Evolutionary conservation across 805 yeast species (phyloP).

Genomic region (Yamadazyma akitaensis): DNA sequence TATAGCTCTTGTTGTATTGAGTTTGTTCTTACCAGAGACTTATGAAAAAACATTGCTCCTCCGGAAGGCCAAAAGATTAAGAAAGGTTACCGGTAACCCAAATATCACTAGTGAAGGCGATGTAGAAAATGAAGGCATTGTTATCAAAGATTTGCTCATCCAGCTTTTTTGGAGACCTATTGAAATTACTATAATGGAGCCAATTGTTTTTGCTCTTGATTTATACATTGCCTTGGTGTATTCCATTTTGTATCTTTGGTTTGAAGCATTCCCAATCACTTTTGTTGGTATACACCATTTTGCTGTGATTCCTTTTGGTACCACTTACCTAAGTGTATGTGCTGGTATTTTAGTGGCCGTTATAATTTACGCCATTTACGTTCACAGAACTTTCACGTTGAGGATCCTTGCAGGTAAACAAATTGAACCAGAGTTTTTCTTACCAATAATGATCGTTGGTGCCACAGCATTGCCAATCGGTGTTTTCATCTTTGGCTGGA

Average conservation of each 20-base stretch:
- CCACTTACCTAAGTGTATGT: constrained; percentile 42
- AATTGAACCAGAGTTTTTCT: constrained; percentile 40
- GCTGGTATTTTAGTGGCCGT: constrained; percentile 50
- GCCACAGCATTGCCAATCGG: constrained; percentile 41
- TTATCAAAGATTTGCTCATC: constrained; percentile 18
- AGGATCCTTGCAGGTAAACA: constrained; percentile 20
- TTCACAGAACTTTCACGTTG: constrained; percentile 23
- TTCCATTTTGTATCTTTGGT: constrained; percentile 53
- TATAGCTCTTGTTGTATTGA: constrained; percentile 30
- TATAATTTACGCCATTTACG: constrained; percentile 22
- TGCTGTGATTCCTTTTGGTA: constrained; percentile 45
- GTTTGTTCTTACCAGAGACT: constrained; percentile 43
- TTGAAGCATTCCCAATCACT: constrained; percentile 52
- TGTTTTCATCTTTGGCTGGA: constrained; percentile 50
- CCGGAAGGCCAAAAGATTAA: constrained; percentile 46
- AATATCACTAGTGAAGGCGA: constrained; percentile 41
- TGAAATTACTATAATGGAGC: constrained; percentile 48
- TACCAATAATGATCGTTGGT: constrained; percentile 42
- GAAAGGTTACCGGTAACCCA: constrained; percentile 47
- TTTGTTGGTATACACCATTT: constrained; percentile 44
- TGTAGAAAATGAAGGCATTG: constrained; percentile 18
- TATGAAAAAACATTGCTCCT: constrained; percentile 42
- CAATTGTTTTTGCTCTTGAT: constrained; percentile 54
- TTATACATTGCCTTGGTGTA: constrained; percentile 53
- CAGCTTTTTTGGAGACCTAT: constrained; percentile 48